Evolutionary conservation across 1,284 basidiomycete species (phyloP).

Genomic region (Stygiomarasmius scandens): DNA sequence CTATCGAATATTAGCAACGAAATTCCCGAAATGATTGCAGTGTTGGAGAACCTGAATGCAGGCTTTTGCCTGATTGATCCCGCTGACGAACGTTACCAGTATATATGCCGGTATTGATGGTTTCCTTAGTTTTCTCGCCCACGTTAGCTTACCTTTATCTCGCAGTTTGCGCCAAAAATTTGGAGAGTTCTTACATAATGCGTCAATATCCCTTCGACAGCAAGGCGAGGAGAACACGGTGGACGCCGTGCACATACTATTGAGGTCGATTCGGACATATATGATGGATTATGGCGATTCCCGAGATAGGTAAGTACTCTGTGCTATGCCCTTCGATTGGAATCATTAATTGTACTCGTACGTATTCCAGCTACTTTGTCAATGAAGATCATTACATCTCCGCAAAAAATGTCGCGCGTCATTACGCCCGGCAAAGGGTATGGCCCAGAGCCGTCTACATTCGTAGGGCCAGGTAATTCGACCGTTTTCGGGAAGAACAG

Average conservation of each 20-base stretch:
- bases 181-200: conserved; percentile 71
- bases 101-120: conserved; percentile 38
- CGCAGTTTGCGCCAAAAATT: conserved; percentile 63
- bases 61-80: conserved; percentile 75
- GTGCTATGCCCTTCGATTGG: neutral
- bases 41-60: conserved; percentile 57
- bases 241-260: conserved; percentile 77
- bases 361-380: conserved; percentile 50
- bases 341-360: conserved; percentile 5
- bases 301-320: conserved; percentile 53
- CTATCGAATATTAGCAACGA: conserved; percentile 47
- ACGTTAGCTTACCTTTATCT: neutral
- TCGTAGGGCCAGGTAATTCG: conserved; percentile 59
- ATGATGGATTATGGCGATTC: conserved; percentile 74
- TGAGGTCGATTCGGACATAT: conserved; percentile 64
- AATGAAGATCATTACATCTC: conserved; percentile 64
- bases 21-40: conserved; percentile 74
- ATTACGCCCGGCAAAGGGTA: conserved; percentile 67
- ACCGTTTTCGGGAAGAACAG: neutral
- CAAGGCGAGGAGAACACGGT: conserved; percentile 88
- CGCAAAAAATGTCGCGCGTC: conserved; percentile 64
- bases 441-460: conserved; percentile 74
- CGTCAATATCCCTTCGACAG: conserved; percentile 66
- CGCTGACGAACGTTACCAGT: conserved; percentile 67
- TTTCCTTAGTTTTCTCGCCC: neutral